Evolutionary conservation across 192 early-diverging fungal species (phyloP).

Genomic region (Allomyces arbusculus): DNA sequence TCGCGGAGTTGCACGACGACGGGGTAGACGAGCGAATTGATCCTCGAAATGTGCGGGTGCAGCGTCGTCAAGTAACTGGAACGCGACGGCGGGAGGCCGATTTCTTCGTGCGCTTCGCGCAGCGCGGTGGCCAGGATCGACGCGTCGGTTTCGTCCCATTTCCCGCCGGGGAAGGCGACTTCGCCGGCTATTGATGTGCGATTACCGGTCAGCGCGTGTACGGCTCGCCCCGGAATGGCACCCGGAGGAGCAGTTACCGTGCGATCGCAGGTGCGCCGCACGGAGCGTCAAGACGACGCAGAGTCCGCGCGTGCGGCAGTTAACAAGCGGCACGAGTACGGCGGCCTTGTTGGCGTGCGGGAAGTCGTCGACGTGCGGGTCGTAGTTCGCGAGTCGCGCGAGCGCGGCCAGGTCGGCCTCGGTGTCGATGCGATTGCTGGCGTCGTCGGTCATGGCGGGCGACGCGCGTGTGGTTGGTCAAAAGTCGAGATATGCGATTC

Average conservation of each 20-base stretch:
- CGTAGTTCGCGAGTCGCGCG: no score
- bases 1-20: neutral
- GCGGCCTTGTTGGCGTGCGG: neutral
- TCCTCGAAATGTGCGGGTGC: neutral
- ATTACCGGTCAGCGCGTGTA: no score
- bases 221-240: no score
- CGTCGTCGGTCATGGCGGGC: no score
- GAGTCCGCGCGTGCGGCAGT: neutral
- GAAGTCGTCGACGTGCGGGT: neutral
- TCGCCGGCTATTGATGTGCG: neutral
- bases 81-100: slow-evolving; percentile 3
- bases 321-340: neutral
- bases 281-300: neutral
- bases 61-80: neutral
- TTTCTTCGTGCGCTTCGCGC: slow-evolving; percentile 25
- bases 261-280: neutral
- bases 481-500: no score
- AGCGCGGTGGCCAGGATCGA: slow-evolving; percentile 13
- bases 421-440: no score
- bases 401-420: no score
- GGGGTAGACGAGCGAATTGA: neutral
- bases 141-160: slow-evolving; percentile 11
- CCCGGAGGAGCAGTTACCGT: neutral
- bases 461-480: no score
- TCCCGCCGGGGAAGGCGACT: neutral